Conservation (phyloP, 1,284 basidiomycete species). For the Cutaneotrichosporon sp. region DNA sequence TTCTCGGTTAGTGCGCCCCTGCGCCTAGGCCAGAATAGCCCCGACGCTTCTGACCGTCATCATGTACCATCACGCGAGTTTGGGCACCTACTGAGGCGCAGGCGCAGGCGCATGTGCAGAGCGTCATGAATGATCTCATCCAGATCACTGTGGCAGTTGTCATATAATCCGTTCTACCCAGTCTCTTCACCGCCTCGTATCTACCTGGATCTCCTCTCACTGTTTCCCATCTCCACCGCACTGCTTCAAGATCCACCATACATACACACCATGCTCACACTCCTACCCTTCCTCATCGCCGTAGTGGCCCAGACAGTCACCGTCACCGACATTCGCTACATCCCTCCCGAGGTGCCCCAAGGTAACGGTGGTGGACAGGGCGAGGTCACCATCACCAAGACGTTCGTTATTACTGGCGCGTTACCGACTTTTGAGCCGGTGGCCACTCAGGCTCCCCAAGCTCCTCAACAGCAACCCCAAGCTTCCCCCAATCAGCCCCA, state of each 20-base stretch:
- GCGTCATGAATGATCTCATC: no score
- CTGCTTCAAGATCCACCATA: not conserved
- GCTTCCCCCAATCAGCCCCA: no score
- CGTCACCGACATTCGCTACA: conserved; percentile 1
- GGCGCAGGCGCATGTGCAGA: no score
- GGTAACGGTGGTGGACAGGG: not conserved
- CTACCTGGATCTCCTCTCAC: not conserved
- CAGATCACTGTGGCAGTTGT: no score
- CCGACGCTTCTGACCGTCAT: no score
- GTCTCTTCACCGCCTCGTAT: not conserved
- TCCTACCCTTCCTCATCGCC: not conserved
- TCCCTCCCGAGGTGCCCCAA: not conserved
- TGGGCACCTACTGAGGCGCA: no score
- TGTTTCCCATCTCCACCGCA: not conserved
- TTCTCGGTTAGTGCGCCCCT: no score
- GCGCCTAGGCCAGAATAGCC: no score
- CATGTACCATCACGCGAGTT: no score
- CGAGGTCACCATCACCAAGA: not conserved
- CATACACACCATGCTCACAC: not conserved
- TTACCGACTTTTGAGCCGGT: not conserved
- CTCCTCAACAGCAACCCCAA: no score
- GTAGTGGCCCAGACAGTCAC: not conserved
- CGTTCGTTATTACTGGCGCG: not conserved
- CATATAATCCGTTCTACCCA: no score
- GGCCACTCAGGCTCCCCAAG: not conserved